Percentiles rank a stretch among this genome's conserved stretches.
Evolutionary conservation across 352 stramenopile species (phyloP).

Genomic region (Pythium dissotocum): DNA sequence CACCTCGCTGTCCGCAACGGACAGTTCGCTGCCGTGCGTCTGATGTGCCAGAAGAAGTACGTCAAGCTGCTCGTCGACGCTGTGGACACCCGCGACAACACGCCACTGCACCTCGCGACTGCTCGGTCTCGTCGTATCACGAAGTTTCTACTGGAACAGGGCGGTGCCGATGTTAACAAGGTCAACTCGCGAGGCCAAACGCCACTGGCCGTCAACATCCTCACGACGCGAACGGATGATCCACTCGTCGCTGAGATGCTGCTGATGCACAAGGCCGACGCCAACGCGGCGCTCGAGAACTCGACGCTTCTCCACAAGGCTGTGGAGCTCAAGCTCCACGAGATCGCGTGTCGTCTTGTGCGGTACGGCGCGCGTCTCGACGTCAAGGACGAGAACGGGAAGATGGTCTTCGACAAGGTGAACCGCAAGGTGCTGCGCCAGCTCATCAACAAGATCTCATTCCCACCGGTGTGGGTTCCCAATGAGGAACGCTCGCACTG

Average conservation of each 20-base stretch:
- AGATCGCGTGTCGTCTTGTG: conserved; percentile 80
- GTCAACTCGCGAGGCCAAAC: conserved; percentile 78
- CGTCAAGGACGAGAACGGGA: conserved; percentile 67
- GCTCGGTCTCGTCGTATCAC: conserved; percentile 82
- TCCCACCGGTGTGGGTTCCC: conserved; percentile 79
- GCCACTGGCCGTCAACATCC: conserved; percentile 71
- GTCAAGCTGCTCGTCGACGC: conserved; percentile 63
- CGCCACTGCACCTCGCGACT: conserved; percentile 71
- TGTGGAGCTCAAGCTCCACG: conserved; percentile 62
- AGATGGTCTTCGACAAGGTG: conserved; percentile 86
- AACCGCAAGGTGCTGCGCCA: conserved; percentile 72
- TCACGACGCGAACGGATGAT: conserved; percentile 76
- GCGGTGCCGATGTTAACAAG: conserved; percentile 47
- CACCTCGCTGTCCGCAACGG: conserved; percentile 81
- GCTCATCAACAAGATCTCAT: conserved; percentile 74
- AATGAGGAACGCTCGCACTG: conserved; percentile 70
- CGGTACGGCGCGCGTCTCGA: conserved; percentile 77
- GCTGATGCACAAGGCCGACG: conserved; percentile 69
- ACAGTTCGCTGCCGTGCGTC: conserved; percentile 69
- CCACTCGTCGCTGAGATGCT: conserved; percentile 81
- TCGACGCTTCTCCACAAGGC: conserved; percentile 77
- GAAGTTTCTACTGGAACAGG: conserved; percentile 79
- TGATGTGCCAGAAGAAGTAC: conserved; percentile 66
- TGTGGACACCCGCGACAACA: conserved; percentile 75
- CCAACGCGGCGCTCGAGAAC: conserved; percentile 63